phyloP scores from a whole-genome alignment of 2,329 filamentous ascomycete species.

The Fusarium circinatum region DNA sequence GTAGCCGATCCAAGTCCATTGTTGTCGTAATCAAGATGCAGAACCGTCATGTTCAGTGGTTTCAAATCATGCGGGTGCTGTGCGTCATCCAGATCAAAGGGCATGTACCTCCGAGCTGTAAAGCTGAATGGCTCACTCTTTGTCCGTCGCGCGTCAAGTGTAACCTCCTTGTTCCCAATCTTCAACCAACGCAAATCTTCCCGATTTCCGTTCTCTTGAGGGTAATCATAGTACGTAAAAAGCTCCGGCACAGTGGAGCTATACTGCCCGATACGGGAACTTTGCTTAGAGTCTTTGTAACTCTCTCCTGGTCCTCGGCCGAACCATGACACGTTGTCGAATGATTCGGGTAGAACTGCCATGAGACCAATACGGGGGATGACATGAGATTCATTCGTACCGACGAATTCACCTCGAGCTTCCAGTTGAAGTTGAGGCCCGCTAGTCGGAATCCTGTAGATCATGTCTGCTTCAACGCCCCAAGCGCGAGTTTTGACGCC shows the following conservation, averaged over 20 bases:
- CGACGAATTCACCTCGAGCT: neutral
- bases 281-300: conserved; percentile 27
- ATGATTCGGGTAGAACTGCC: neutral
- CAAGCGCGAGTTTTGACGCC: conserved; percentile 7
- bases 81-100: conserved; percentile 15
- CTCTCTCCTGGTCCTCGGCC: conserved; percentile 17
- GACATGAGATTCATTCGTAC: neutral
- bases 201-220: conserved; percentile 20
- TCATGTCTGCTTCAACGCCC: conserved; percentile 16
- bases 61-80: conserved; percentile 20
- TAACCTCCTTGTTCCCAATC: neutral
- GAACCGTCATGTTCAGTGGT: conserved; percentile 6
- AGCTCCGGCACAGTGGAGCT: neutral
- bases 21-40: conserved; percentile 23
- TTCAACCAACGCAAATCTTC: conserved; percentile 7
- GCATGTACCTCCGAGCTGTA: conserved; percentile 13
- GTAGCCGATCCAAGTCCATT: conserved; percentile 19
- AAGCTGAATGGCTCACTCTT: conserved; percentile 13
- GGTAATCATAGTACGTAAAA: conserved; percentile 17
- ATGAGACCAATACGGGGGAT: conserved; percentile 17
- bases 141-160: neutral
- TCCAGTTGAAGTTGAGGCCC: neutral
- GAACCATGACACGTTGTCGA: conserved; percentile 15
- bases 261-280: neutral
- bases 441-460: neutral